A percentile compares a stretch with the other conserved stretches of the same genome.
Conservation (phyloP, 2,329 filamentous ascomycete genomes). For the Colletotrichum tabaci region DNA sequence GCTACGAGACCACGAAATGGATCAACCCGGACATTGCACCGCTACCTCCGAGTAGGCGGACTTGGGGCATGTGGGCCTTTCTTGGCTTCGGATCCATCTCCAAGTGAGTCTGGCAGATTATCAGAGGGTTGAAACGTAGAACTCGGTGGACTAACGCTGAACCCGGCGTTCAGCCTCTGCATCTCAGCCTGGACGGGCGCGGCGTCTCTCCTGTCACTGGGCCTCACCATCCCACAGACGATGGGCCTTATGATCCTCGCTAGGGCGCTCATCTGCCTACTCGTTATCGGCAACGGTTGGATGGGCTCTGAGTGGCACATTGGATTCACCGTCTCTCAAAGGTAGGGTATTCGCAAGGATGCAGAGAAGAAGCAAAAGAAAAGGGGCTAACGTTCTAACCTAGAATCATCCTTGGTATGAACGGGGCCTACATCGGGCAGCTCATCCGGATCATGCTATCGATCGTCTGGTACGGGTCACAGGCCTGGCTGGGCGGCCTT, state of each 20-base stretch:
- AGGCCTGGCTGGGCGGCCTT: constrained; percentile 48
- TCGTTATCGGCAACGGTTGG: constrained; percentile 47
- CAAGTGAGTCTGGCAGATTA: constrained; percentile 29
- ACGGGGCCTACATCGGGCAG: constrained; percentile 56
- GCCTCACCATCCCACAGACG: constrained; percentile 43
- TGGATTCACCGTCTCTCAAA: constrained; percentile 56
- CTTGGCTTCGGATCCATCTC: constrained; percentile 44
- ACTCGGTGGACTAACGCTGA: background rate
- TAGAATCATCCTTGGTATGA: constrained; percentile 51
- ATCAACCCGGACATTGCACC: constrained; percentile 61
- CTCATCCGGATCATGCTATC: constrained; percentile 57
- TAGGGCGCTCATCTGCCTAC: constrained; percentile 39
- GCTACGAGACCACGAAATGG: constrained; percentile 61
- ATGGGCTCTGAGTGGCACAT: constrained; percentile 50
- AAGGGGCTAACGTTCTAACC: too few relatives aligned
- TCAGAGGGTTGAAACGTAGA: background rate
- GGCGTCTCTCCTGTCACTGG: constrained; percentile 40
- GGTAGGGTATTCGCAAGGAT: constrained; percentile 47
- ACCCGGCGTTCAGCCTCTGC: constrained; percentile 24
- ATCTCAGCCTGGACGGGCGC: constrained; percentile 44
- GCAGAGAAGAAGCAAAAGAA: background rate
- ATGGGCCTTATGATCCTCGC: constrained; percentile 45
- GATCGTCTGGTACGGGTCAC: constrained; percentile 57
- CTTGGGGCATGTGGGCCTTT: constrained; percentile 55
- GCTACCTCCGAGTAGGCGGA: constrained; percentile 60